phyloP scores from a whole-genome alignment of 345 rosid genomes.

The Carallia brachiata region DNA sequence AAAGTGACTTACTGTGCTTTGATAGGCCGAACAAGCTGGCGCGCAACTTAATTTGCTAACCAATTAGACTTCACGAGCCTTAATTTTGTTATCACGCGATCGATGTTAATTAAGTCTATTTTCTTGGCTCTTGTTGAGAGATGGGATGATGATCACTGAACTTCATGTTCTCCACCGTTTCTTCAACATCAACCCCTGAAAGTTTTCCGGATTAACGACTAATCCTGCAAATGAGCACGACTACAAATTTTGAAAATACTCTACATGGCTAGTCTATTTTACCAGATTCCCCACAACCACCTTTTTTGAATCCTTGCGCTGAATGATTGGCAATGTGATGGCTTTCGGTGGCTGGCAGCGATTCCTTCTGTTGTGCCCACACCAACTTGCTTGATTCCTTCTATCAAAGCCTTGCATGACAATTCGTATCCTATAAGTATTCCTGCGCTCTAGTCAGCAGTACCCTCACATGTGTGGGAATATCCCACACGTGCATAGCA shows the following conservation, averaged over 20 bases:
- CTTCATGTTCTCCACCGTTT: constrained; percentile 17
- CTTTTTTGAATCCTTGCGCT: constrained; percentile 35
- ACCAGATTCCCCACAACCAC: constrained; percentile 38
- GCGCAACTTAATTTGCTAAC: background rate
- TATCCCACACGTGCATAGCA: constrained; percentile 6
- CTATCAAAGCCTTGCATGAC: constrained; percentile 7
- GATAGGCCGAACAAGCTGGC: constrained; percentile 39
- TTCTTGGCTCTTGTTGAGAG: background rate
- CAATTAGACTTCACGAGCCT: background rate
- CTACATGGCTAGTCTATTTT: constrained; percentile 29
- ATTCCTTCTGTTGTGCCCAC: constrained; percentile 40
- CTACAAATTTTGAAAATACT: constrained; percentile 8
- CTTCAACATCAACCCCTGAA: constrained; percentile 15
- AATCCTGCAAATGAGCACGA: constrained; percentile 1
- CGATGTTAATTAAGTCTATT: background rate
- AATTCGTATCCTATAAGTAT: constrained; percentile 9
- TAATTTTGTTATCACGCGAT: constrained; percentile 13
- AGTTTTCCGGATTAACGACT: constrained; percentile 17
- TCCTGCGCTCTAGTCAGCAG: constrained; percentile 6
- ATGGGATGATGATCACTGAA: constrained; percentile 10
- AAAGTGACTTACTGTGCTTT: constrained; percentile 34
- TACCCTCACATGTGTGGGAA: constrained; percentile 1
- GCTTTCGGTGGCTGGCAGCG: constrained; percentile 55
- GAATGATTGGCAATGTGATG: constrained; percentile 38
- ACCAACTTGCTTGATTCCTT: constrained; percentile 43